Evolutionary conservation across 371 early-diverging fungal genomes (phyloP), one percentile per base, ranked within the genome.

Genomic region (Nematocida ironsii): DNA sequence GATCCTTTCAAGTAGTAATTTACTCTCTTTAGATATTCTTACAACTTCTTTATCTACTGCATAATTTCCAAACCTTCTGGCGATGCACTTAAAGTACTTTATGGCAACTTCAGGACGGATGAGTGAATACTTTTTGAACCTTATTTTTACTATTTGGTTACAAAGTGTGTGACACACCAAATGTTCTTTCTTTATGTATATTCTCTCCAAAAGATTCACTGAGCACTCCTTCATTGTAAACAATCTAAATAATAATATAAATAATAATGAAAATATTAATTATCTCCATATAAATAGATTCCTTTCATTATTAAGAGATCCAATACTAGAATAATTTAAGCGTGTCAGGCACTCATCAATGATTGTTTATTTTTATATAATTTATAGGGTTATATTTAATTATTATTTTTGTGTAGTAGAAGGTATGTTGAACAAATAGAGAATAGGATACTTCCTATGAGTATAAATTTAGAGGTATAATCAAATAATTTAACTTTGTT

Each of bases 111-210:
- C 80, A 40, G 80, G 80, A 0, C 56, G 47, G 5, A 71, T 71
- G 7, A 39, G 18, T 5, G 23, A n/a, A 9, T 54, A 25, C 11
- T 45, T 71, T 27, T 56, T 67, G 23, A 70, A 47, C 33, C 70
- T 70, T 9, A 78, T 27, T 33, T 71, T 69, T 13, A 78, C 11
- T n/a, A 78, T 42, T 25, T 55, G 48, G 5, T 39, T 42, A 48
- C 80, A 78, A 27, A 20, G 4, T 6, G 80, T 78, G 52, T 71
- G 69, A 60, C 80, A 78, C 25, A 78, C 67, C 6, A 78, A 58
- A 71, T 78, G 44, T n/a, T 68, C 58, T 39, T 48, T 68, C 71
- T 70, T 56, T 16, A 78, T 45, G 42, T 45, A 78, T 27, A 78
- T 56, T 25, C 61, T 60, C 44, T 78, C 40, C 20, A 9, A 13